Conservation (phyloP, 805 yeast genomes). For the Pichia insulana region DNA sequence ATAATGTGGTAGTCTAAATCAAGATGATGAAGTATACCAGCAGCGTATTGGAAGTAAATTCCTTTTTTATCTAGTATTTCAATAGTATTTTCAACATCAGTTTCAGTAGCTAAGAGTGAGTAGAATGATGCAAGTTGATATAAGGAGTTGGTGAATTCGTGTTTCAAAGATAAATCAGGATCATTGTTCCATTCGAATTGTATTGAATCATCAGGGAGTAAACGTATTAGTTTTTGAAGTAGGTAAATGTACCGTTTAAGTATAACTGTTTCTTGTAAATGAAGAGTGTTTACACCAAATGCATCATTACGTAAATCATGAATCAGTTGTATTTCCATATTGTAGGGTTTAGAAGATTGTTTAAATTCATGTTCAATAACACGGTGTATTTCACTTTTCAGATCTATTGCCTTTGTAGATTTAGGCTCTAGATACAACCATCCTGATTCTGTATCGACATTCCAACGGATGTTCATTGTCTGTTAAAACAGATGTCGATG, state of each 20-base stretch:
- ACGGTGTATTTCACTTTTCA: slow-evolving; percentile 25
- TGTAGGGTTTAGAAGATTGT: slow-evolving; percentile 27
- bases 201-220: slow-evolving; percentile 56
- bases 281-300: neutral
- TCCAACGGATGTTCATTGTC: neutral
- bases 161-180: slow-evolving; percentile 35
- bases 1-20: slow-evolving; percentile 4
- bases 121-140: slow-evolving; percentile 64
- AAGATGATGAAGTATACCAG: slow-evolving; percentile 39
- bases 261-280: slow-evolving; percentile 9
- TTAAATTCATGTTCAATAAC: slow-evolving; percentile 34
- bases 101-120: slow-evolving; percentile 43
- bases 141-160: slow-evolving; percentile 54
- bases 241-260: slow-evolving; percentile 35
- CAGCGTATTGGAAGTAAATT: slow-evolving; percentile 57
- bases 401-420: slow-evolving; percentile 27
- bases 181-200: slow-evolving; percentile 66
- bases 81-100: slow-evolving; percentile 36
- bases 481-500: no score
- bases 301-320: slow-evolving; percentile 33
- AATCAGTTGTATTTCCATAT: slow-evolving; percentile 30
- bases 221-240: slow-evolving; percentile 35
- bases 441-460: neutral
- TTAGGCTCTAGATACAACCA: slow-evolving; percentile 33
- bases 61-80: slow-evolving; percentile 59